Percentiles rank a stretch among this genome's conserved stretches.
Conservation (phyloP, 2,329 filamentous ascomycete species). For the Cercospora sp. region DNA sequence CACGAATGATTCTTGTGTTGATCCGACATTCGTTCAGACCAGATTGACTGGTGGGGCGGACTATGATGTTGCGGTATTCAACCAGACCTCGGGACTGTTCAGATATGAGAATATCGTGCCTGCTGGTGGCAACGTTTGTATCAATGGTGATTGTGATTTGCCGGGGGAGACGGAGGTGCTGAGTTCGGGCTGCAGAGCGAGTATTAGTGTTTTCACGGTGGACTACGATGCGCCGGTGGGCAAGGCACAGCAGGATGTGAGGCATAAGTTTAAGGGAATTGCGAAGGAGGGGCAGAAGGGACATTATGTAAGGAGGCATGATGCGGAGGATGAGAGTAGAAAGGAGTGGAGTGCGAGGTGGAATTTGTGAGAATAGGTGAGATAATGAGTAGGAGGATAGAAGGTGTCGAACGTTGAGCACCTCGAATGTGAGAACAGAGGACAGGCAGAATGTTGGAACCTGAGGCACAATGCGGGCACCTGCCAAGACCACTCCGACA, state of each 20-base stretch:
- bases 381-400: too few species aligned
- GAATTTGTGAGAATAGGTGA: too few species aligned
- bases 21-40: conserved; percentile 50
- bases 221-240: conserved; percentile 52
- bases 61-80: conserved; percentile 49
- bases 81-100: conserved; percentile 49
- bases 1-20: conserved; percentile 42
- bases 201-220: conserved; percentile 51
- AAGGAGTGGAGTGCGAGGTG: conserved; percentile 23
- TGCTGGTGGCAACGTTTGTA: conserved; percentile 43
- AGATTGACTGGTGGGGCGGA: conserved; percentile 53
- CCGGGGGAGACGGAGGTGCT: conserved; percentile 54
- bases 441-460: too few species aligned
- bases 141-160: conserved; percentile 55
- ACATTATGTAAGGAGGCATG: not conserved
- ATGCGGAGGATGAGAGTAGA: conserved; percentile 1
- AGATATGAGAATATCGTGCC: conserved; percentile 44
- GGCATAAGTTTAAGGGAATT: conserved; percentile 14
- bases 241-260: conserved; percentile 26
- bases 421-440: too few species aligned
- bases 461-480: too few species aligned
- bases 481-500: too few species aligned
- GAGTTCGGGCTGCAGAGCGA: conserved; percentile 43
- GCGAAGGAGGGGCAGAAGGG: conserved; percentile 3
- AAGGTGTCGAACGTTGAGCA: too few species aligned